Evolutionary conservation across 805 yeast species (phyloP).

Genomic region (Metschnikowia matae): DNA sequence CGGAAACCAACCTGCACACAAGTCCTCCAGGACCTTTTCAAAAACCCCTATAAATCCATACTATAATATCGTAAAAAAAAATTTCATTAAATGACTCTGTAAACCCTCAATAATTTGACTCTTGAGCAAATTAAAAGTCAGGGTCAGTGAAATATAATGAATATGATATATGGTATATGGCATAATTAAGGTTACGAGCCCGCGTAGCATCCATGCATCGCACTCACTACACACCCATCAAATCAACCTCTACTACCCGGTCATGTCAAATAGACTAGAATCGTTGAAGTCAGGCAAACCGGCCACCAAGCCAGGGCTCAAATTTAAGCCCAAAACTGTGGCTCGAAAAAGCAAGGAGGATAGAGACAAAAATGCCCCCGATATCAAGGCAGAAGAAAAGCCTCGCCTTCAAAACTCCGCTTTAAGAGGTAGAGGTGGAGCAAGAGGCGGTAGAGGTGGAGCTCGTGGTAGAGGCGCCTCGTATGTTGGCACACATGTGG

Average conservation of each 20-base stretch:
- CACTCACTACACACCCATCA: background rate
- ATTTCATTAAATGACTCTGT: too few species aligned
- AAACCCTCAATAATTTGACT: too few species aligned
- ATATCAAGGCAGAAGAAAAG: slow-evolving; percentile 33
- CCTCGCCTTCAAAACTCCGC: slow-evolving; percentile 12
- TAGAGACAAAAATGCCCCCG: slow-evolving; percentile 71
- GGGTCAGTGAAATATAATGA: too few species aligned
- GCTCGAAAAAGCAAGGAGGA: slow-evolving; percentile 82
- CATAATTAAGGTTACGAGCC: background rate
- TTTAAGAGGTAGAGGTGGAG: slow-evolving; percentile 24
- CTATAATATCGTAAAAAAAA: too few species aligned
- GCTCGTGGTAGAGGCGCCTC: slow-evolving; percentile 36
- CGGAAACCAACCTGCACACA: background rate
- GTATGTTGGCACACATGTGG: slow-evolving; percentile 55
- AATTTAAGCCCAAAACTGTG: slow-evolving; percentile 84
- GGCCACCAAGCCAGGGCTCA: slow-evolving; percentile 49
- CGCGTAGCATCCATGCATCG: background rate
- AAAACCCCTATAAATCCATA: too few species aligned
- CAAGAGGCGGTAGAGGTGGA: slow-evolving; percentile 31
- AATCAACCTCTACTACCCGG: background rate
- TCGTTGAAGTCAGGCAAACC: slow-evolving; percentile 35
- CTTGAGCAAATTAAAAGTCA: too few species aligned
- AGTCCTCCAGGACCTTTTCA: background rate
- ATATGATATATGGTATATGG: too few species aligned
- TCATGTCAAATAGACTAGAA: slow-evolving; percentile 41